Evolutionary conservation across 805 yeast species (phyloP).

Genomic region (Wickerhamiella azymoides): DNA sequence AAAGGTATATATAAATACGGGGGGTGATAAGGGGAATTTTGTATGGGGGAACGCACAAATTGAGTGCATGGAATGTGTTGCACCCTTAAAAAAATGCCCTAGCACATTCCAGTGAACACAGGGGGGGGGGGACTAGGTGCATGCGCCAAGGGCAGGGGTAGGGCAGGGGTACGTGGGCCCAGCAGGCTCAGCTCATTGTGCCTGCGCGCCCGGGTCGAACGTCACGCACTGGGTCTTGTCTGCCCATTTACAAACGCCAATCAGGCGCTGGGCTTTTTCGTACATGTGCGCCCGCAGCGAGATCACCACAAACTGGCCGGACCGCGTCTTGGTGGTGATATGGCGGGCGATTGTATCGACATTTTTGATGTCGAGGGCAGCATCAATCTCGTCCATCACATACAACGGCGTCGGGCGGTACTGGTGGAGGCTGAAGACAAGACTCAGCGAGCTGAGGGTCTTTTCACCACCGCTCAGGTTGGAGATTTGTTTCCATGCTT

Average conservation of each 20-base stretch:
- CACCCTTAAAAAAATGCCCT: too few species aligned
- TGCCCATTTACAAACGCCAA: constrained; percentile 86
- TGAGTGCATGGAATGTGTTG: too few species aligned
- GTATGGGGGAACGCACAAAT: too few species aligned
- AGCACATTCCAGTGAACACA: too few species aligned
- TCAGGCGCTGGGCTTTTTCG: constrained; percentile 84
- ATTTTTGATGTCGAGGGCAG: constrained; percentile 92
- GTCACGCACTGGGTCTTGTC: constrained; percentile 84
- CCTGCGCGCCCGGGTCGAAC: too few species aligned
- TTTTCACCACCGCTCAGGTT: constrained; percentile 97
- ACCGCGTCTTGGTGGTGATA: constrained; percentile 86
- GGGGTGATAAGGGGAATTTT: too few species aligned
- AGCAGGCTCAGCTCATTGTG: too few species aligned
- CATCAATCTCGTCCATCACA: constrained; percentile 99
- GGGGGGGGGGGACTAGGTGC: too few species aligned
- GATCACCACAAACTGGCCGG: constrained; percentile 92
- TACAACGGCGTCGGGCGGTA: constrained; percentile 95
- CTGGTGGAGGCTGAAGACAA: constrained; percentile 90
- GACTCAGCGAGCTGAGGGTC: constrained; percentile 83
- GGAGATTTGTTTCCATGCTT: constrained; percentile 91
- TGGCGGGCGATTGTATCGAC: constrained; percentile 96
- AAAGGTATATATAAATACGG: constrained; percentile 8
- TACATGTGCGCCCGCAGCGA: constrained; percentile 96
- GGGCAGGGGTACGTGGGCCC: background rate
- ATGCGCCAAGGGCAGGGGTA: constrained; percentile 20